Conservation (phyloP, 345 rosid genomes). For the Populus tremula region DNA sequence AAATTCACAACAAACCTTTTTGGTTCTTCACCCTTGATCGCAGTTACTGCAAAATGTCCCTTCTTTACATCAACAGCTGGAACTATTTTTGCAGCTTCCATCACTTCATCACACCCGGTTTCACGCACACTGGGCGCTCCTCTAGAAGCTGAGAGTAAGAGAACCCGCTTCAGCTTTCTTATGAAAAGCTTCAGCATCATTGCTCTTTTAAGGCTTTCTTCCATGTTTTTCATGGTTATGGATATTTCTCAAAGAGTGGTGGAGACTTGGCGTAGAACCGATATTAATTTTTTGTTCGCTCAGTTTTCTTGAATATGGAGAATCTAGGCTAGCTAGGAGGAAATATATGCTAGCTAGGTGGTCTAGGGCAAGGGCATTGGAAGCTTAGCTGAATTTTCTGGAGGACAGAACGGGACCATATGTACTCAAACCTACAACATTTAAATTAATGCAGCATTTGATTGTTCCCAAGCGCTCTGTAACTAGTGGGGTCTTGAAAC, state of each 20-base stretch:
- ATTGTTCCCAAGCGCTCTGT: background rate
- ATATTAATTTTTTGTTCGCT: background rate
- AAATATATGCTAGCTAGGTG: background rate
- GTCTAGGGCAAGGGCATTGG: slow-evolving; percentile 12
- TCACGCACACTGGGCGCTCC: background rate
- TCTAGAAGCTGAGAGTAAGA: slow-evolving; percentile 18
- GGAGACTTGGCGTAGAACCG: background rate
- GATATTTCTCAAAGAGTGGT: background rate
- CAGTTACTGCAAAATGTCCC: slow-evolving; percentile 50
- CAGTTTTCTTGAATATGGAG: background rate
- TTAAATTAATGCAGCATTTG: slow-evolving; percentile 4
- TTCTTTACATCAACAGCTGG: slow-evolving; percentile 39
- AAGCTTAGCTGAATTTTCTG: slow-evolving; percentile 17
- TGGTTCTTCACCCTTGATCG: slow-evolving; percentile 40
- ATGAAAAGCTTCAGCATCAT: slow-evolving; percentile 28
- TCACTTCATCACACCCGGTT: slow-evolving; percentile 13
- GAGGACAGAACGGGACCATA: slow-evolving; percentile 12
- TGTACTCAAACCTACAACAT: background rate
- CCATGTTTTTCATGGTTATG: background rate
- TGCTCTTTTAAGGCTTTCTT: slow-evolving; percentile 18
- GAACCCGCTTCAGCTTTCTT: slow-evolving; percentile 18
- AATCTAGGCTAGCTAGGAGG: background rate
- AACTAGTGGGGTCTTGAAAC: slow-evolving; percentile 11
- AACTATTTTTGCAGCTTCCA: slow-evolving; percentile 13
- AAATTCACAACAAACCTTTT: slow-evolving; percentile 56